phyloP scores from a whole-genome alignment of 495 filamentous ascomycete genomes.

The Aspergillus cavernicola region DNA sequence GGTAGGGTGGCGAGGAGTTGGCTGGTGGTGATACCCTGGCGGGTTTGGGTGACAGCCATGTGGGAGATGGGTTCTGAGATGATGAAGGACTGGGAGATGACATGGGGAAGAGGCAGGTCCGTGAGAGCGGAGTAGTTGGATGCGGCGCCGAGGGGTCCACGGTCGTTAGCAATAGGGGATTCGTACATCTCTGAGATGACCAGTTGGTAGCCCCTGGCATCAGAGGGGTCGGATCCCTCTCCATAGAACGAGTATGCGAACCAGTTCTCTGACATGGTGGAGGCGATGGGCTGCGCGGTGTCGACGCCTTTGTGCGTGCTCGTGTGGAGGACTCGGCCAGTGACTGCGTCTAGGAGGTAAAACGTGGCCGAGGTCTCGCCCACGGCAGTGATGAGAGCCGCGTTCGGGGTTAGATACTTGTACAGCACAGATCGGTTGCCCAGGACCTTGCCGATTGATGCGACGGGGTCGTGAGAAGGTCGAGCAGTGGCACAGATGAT shows the following conservation, averaged over 20 bases:
- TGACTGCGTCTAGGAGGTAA: conserved; percentile 83
- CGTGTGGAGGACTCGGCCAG: conserved; percentile 72
- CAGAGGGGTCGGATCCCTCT: conserved; percentile 47
- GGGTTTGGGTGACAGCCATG: conserved; percentile 80
- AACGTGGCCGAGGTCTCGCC: conserved; percentile 60
- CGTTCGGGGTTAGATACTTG: conserved; percentile 93
- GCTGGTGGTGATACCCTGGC: conserved; percentile 86
- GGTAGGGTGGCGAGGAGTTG: conserved; percentile 77
- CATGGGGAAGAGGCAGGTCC: conserved; percentile 59
- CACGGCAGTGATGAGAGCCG: conserved; percentile 71
- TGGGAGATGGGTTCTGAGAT: conserved; percentile 71
- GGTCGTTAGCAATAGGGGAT: conserved; percentile 75
- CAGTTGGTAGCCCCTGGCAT: conserved; percentile 81
- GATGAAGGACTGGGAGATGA: conserved; percentile 73
- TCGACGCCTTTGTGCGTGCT: conserved; percentile 71
- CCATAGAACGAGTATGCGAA: conserved; percentile 85
- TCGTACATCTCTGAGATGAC: conserved; percentile 88
- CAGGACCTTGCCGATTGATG: conserved; percentile 91
- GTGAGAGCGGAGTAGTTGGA: conserved; percentile 70
- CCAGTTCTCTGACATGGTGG: conserved; percentile 89
- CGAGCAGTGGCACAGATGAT: conserved; percentile 63
- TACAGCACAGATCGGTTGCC: conserved; percentile 90
- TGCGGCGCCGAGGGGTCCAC: conserved; percentile 67
- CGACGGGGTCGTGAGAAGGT: conserved; percentile 77
- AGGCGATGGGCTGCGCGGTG: conserved; percentile 66